phyloP scores from a whole-genome alignment of 2,329 filamentous ascomycete genomes.

The Incumbomyces delicatus region DNA sequence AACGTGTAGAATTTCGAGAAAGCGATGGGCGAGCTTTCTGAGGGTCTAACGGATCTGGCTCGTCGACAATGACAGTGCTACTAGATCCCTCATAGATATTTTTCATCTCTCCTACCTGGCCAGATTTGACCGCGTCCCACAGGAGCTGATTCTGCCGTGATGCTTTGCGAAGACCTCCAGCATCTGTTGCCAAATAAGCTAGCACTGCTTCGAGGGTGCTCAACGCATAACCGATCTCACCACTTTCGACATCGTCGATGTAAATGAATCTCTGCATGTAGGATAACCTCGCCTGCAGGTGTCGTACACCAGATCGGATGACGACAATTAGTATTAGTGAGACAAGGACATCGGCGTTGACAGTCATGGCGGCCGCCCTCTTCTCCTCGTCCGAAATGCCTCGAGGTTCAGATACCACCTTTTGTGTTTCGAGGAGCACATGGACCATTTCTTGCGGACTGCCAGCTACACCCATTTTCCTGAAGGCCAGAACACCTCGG shows the following conservation, averaged over 20 bases:
- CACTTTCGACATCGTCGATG: slow-evolving; percentile 92
- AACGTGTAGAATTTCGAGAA: slow-evolving; percentile 14
- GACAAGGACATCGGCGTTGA: slow-evolving; percentile 85
- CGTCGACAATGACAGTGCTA: slow-evolving; percentile 36
- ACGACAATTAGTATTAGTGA: slow-evolving; percentile 85
- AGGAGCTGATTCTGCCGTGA: slow-evolving; percentile 76
- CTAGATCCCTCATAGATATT: slow-evolving; percentile 67
- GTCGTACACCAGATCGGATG: slow-evolving; percentile 76
- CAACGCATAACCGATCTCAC: slow-evolving; percentile 89
- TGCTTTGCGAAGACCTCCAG: slow-evolving; percentile 67
- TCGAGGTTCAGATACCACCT: slow-evolving; percentile 62
- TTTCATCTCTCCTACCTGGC: slow-evolving; percentile 64
- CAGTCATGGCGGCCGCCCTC: slow-evolving; percentile 45
- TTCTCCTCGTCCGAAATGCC: slow-evolving; percentile 39
- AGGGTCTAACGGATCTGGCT: slow-evolving; percentile 23
- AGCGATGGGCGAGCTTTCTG: slow-evolving; percentile 8
- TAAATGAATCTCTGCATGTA: slow-evolving; percentile 98
- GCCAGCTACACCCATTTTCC: slow-evolving; percentile 66
- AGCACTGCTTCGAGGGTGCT: slow-evolving; percentile 94
- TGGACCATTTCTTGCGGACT: slow-evolving; percentile 87
- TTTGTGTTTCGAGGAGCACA: slow-evolving; percentile 68
- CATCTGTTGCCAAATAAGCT: slow-evolving; percentile 75
- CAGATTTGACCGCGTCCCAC: slow-evolving; percentile 77
- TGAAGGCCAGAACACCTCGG: slow-evolving; percentile 77
- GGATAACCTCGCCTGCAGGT: slow-evolving; percentile 77